Conservation (phyloP, 2,329 filamentous ascomycete species). For the Cordyceps farinosa region DNA sequence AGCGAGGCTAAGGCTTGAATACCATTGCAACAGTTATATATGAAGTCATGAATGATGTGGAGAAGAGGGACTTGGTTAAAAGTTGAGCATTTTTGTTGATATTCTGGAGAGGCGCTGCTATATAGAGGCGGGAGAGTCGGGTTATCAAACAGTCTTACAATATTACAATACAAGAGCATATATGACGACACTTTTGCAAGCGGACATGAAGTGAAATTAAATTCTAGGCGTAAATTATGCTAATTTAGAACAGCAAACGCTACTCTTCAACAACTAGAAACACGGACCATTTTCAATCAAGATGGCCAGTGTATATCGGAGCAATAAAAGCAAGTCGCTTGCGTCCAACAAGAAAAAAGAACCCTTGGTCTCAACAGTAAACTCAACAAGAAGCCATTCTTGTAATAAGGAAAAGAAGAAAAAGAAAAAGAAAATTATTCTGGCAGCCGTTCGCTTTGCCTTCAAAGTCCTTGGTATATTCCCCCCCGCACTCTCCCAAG, state of each 20-base stretch:
- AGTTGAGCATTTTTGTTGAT: conserved; percentile 7
- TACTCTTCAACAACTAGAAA: not conserved
- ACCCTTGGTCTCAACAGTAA: not conserved
- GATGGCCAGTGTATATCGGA: not conserved
- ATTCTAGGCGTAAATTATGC: not conserved
- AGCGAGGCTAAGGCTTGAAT: conserved; percentile 1
- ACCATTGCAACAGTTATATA: not conserved
- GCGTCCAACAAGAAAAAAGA: not conserved
- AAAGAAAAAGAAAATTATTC: not conserved
- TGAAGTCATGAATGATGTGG: conserved; percentile 8
- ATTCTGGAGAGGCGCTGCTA: not conserved
- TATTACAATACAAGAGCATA: not conserved
- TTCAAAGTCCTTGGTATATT: not conserved
- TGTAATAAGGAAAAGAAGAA: not conserved
- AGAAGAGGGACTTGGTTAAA: not conserved
- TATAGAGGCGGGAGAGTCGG: conserved; percentile 1
- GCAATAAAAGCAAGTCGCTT: not conserved
- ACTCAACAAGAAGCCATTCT: not conserved
- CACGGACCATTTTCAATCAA: not conserved
- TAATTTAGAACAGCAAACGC: not conserved
- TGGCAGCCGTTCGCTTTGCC: not conserved
- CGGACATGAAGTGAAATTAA: too few species aligned
- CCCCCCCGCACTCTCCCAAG: not conserved
- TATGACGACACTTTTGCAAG: not conserved
- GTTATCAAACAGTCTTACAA: not conserved